Percentiles rank a stretch among this genome's conserved stretches.
Conservation (phyloP, 2,329 filamentous ascomycete species). For the Neofusicoccum umdonicola region DNA sequence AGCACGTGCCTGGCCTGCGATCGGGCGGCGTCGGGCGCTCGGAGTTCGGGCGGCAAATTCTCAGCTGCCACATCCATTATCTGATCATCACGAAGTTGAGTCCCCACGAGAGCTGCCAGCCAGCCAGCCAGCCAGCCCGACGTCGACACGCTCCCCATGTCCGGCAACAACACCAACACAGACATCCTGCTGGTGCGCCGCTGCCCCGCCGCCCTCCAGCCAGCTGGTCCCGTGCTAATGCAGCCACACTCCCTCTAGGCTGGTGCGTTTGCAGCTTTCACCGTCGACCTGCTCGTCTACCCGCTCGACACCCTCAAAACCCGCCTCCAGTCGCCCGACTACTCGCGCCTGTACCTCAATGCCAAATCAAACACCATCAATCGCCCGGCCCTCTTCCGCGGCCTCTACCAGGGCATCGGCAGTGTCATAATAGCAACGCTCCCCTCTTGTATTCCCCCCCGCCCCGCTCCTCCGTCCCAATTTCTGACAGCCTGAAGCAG, state of each 20-base stretch:
- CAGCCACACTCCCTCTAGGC: slow-evolving; percentile 54
- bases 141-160: slow-evolving; percentile 24
- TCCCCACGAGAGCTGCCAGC: slow-evolving; percentile 3
- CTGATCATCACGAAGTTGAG: slow-evolving; percentile 5
- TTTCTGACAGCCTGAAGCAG: slow-evolving; percentile 51
- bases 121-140: not conserved
- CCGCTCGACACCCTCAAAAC: slow-evolving; percentile 90
- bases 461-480: not conserved
- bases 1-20: not conserved
- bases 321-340: slow-evolving; percentile 75
- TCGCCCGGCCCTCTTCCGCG: slow-evolving; percentile 60
- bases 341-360: slow-evolving; percentile 63
- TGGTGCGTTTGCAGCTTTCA: slow-evolving; percentile 80
- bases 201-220: not conserved
- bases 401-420: slow-evolving; percentile 83
- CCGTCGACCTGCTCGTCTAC: slow-evolving; percentile 81
- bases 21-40: not conserved
- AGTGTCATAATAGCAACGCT: slow-evolving; percentile 82
- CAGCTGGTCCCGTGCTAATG: not conserved
- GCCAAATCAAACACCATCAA: slow-evolving; percentile 54
- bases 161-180: slow-evolving; percentile 48
- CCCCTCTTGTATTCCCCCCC: slow-evolving; percentile 64
- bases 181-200: slow-evolving; percentile 58
- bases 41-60: slow-evolving; percentile 9
- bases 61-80: slow-evolving; percentile 5